Percentiles rank a stretch among this genome's conserved stretches.
Conservation (phyloP, 768 basidiomycete species). For the Gymnopilus junonius region DNA sequence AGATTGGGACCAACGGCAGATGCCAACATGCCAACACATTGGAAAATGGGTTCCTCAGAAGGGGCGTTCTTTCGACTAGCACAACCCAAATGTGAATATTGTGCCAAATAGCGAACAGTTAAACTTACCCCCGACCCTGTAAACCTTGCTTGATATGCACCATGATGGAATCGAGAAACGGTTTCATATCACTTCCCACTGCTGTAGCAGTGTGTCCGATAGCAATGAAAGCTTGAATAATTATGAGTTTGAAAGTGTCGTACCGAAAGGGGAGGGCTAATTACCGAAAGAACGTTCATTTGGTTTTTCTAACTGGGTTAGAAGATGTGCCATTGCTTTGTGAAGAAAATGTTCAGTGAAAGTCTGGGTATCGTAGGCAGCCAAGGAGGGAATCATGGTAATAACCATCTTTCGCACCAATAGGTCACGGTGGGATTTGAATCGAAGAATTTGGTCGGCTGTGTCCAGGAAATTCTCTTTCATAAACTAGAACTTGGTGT, state of each 20-base stretch:
- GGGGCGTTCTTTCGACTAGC: slow-evolving; percentile 85
- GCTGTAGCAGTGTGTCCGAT: slow-evolving; percentile 94
- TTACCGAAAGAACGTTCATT: slow-evolving; percentile 86
- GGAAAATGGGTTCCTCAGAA: slow-evolving; percentile 94
- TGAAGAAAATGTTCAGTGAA: slow-evolving; percentile 92
- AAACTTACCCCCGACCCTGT: slow-evolving; percentile 76
- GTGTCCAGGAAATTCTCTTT: slow-evolving; percentile 83
- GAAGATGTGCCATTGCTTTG: slow-evolving; percentile 90
- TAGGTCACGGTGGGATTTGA: slow-evolving; percentile 85
- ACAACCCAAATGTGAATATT: not conserved
- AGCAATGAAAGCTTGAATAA: slow-evolving; percentile 81
- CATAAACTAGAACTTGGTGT: slow-evolving; percentile 67
- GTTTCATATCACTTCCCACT: slow-evolving; percentile 94
- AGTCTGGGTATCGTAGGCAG: slow-evolving; percentile 90
- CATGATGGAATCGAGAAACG: slow-evolving; percentile 93
- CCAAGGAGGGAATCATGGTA: slow-evolving; percentile 92
- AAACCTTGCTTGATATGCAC: slow-evolving; percentile 87
- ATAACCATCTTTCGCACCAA: slow-evolving; percentile 95
- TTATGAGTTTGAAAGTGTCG: slow-evolving; percentile 12
- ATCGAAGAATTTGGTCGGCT: slow-evolving; percentile 88
- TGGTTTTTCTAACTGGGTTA: slow-evolving; percentile 87
- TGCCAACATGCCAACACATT: slow-evolving; percentile 96
- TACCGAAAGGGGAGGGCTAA: slow-evolving; percentile 19
- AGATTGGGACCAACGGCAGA: slow-evolving; percentile 94
- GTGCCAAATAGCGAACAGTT: not conserved